phyloP scores from a whole-genome alignment of 2,329 filamentous ascomycete species.

The Sporothrix inflata region DNA sequence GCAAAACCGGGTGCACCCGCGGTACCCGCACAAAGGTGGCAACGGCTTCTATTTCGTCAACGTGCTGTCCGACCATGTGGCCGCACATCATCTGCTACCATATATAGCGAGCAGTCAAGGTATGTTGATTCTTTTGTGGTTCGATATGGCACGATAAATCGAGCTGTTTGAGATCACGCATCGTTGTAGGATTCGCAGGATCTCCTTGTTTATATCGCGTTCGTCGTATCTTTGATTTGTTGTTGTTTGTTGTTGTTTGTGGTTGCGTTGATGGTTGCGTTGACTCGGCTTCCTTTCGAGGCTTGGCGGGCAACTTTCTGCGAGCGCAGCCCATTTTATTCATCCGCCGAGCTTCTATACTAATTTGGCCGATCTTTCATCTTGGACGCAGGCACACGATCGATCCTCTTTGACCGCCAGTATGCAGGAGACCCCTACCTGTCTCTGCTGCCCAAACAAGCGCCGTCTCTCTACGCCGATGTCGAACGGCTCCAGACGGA shows the following conservation, averaged over 20 bases:
- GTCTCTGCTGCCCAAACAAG: neutral
- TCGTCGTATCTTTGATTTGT: neutral
- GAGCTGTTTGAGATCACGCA: neutral
- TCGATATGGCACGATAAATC: neutral
- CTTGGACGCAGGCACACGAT: neutral
- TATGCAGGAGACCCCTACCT: neutral
- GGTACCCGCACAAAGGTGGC: neutral
- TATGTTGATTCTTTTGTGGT: neutral
- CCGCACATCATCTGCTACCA: constrained; percentile 13
- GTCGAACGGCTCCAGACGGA: constrained; percentile 17
- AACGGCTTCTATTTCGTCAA: constrained; percentile 26
- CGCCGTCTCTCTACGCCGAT: constrained; percentile 20
- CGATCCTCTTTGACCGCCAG: constrained; percentile 4
- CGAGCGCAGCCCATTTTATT: neutral
- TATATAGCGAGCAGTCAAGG: neutral
- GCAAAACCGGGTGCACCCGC: neutral
- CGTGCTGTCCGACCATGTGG: constrained; percentile 9
- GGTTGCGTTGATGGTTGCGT: neutral
- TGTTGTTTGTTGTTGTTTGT: too few species aligned
- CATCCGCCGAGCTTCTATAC: neutral
- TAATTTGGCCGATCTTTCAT: neutral
- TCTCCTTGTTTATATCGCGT: neutral
- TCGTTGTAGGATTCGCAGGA: neutral
- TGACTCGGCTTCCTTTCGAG: neutral
- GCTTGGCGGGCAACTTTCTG: constrained; percentile 9